These are phyloP conservation scores for Collariella sp. DNA, from an alignment of 495 filamentous ascomycete genomes.

Conservation along the genomic window DNA sequence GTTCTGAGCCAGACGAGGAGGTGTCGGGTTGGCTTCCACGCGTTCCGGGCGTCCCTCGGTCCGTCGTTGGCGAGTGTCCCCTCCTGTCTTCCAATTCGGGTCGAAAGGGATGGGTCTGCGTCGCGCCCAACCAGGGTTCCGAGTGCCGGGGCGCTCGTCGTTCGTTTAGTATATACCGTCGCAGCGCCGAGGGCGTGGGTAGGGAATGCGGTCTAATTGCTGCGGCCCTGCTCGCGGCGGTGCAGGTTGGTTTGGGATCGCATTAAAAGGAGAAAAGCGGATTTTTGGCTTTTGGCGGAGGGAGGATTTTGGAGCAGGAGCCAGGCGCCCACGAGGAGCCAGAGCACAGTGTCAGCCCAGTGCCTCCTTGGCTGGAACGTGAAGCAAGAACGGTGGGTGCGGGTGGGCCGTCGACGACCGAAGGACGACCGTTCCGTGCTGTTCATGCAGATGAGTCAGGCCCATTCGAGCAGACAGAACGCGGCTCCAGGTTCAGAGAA, in stretches of 20 bases:
- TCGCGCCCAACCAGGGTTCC: not conserved
- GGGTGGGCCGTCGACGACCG: not conserved
- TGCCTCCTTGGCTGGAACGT: not conserved
- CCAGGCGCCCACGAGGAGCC: not conserved
- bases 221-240: not conserved
- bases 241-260: not conserved
- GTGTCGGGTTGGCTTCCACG: not conserved
- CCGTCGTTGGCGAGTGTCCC: no score
- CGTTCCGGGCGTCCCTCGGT: no score
- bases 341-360: conserved; percentile 15
- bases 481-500: no score
- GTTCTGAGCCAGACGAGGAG: conserved; percentile 39
- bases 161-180: not conserved
- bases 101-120: no score
- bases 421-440: not conserved
- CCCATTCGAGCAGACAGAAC: no score
- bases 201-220: not conserved
- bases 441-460: no score
- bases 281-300: conserved; percentile 27
- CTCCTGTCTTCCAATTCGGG: no score
- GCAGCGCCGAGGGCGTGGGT: no score
- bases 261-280: conserved; percentile 21
- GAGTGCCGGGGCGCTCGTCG: not conserved
- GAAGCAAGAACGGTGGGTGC: not conserved
- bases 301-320: conserved; percentile 11